phyloP scores from a whole-genome alignment of 371 early-diverging fungal genomes.

The Apophysomyces variabilis region DNA sequence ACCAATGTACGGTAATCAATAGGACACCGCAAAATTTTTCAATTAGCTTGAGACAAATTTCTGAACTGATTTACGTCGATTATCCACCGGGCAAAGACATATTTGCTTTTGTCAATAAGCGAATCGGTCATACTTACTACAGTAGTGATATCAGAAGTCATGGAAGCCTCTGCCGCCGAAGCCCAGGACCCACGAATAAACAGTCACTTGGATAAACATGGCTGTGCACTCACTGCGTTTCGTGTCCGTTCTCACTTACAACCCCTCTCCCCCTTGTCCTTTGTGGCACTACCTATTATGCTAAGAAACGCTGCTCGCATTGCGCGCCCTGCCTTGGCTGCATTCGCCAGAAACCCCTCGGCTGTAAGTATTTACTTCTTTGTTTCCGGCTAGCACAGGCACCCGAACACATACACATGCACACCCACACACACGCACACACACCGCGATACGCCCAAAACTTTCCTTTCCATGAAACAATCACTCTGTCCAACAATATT shows the following conservation, averaged over 20 bases:
- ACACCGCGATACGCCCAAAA: neutral
- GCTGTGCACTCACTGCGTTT: neutral
- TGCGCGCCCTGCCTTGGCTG: slow-evolving; percentile 52
- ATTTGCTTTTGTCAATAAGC: no score
- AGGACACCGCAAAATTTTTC: no score
- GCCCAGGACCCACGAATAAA: neutral
- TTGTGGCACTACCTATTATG: slow-evolving; percentile 32
- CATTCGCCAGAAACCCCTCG: slow-evolving; percentile 43
- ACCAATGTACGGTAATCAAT: no score
- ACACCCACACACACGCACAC: neutral
- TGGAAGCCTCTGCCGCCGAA: neutral
- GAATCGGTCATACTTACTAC: no score
- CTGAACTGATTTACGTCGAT: no score
- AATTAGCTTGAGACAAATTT: no score
- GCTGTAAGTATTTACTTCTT: slow-evolving; percentile 33
- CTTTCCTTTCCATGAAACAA: neutral
- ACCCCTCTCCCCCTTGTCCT: slow-evolving; percentile 16
- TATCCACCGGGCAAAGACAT: no score
- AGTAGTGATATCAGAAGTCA: no score
- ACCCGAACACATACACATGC: neutral
- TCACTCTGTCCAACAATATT: neutral
- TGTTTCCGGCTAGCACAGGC: neutral
- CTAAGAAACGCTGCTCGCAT: slow-evolving; percentile 59
- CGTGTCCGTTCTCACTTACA: neutral
- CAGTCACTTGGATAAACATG: slow-evolving; percentile 5